A percentile compares a stretch with the other conserved stretches of the same genome.
Conservation (phyloP, 148 eudicot genomes). For the Pouteria glomerata region DNA sequence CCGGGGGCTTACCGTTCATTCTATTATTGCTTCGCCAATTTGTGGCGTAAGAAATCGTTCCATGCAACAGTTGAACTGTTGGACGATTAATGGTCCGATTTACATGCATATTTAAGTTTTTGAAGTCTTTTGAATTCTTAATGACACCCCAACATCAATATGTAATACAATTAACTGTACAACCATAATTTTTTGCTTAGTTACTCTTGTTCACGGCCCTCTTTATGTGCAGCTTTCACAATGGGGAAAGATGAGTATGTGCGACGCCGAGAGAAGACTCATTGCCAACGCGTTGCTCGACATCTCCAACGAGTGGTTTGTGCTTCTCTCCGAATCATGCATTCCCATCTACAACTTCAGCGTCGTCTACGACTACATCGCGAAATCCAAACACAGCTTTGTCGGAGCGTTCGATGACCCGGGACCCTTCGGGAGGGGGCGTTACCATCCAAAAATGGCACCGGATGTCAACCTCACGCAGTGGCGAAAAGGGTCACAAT, state of each 20-base stretch:
- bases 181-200: too few species aligned
- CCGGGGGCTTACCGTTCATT: too few species aligned
- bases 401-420: conserved; percentile 69
- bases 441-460: conserved; percentile 56
- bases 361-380: conserved; percentile 46
- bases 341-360: conserved; percentile 70
- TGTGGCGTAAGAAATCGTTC: too few species aligned
- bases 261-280: conserved; percentile 85
- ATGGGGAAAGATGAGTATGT: conserved; percentile 91
- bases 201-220: too few species aligned
- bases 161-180: too few species aligned
- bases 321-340: conserved; percentile 81
- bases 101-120: too few species aligned
- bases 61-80: too few species aligned
- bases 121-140: too few species aligned
- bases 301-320: conserved; percentile 63
- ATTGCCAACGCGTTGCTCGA: conserved; percentile 81
- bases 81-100: too few species aligned
- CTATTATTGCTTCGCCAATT: too few species aligned
- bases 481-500: conserved; percentile 87
- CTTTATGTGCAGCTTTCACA: conserved; percentile 37
- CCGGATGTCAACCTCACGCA: conserved; percentile 64
- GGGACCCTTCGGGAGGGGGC: conserved; percentile 74
- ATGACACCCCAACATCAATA: too few species aligned
- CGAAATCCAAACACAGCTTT: conserved; percentile 57